Conservation (phyloP, 371 early-diverging fungal species). For the Nematocida sp. region DNA sequence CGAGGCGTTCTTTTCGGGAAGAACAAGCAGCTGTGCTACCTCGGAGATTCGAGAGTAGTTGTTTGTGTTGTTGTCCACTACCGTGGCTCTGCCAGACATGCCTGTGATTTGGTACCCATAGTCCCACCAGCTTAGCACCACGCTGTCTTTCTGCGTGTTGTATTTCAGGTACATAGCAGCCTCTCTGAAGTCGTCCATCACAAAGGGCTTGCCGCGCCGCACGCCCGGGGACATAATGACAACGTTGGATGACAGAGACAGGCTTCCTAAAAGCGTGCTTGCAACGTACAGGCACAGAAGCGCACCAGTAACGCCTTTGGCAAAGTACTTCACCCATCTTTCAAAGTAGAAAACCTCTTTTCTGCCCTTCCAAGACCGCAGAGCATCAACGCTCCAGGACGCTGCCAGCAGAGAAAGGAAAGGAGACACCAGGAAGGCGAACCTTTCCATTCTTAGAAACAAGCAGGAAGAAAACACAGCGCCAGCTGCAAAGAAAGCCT, state of each 20-base stretch:
- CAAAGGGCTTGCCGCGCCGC: conserved; percentile 75
- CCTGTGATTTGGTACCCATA: conserved; percentile 98
- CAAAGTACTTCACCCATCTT: conserved; percentile 66
- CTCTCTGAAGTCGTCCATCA: conserved; percentile 97
- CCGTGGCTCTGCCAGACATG: conserved; percentile 84
- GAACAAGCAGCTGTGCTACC: conserved; percentile 84
- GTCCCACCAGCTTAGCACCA: conserved; percentile 98
- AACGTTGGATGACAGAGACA: conserved; percentile 57
- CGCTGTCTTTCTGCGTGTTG: conserved; percentile 80
- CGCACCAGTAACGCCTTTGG: conserved; percentile 57
- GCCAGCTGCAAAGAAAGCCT: background rate
- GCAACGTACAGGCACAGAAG: conserved; percentile 67
- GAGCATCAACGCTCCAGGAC: conserved; percentile 65
- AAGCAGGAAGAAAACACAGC: conserved; percentile 3
- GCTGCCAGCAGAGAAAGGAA: conserved; percentile 1
- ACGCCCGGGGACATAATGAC: conserved; percentile 80
- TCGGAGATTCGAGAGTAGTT: conserved; percentile 98
- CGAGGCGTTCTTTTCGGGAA: conserved; percentile 75
- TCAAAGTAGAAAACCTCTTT: background rate
- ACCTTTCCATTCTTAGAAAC: conserved; percentile 40
- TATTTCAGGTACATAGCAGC: conserved; percentile 94
- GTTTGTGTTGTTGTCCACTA: conserved; percentile 99
- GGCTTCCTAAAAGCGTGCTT: background rate
- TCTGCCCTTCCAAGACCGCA: too few species aligned
- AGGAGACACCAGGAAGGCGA: conserved; percentile 28